Percentiles rank a stretch among this genome's conserved stretches.
phyloP scores from a whole-genome alignment of 768 basidiomycete genomes.

The Boletus huronensis region DNA sequence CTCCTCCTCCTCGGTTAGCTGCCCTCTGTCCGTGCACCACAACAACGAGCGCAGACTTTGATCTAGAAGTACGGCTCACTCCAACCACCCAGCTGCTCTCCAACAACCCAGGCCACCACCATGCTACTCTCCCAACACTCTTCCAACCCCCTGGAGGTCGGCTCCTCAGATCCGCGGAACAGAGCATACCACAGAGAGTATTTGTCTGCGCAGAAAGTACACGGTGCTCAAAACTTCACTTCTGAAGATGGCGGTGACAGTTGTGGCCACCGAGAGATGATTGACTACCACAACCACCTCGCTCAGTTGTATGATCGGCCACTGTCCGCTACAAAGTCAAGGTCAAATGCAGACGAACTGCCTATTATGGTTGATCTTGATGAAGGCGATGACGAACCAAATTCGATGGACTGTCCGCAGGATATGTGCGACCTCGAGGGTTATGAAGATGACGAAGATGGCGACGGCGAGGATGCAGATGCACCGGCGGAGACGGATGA shows the following conservation, averaged over 20 bases:
- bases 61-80: background rate
- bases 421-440: conserved; percentile 35
- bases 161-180: conserved; percentile 57
- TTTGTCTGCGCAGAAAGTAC: conserved; percentile 34
- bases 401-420: conserved; percentile 36
- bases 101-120: conserved; percentile 3
- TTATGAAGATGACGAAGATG: conserved; percentile 35
- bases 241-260: conserved; percentile 53
- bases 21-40: background rate
- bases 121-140: conserved; percentile 62
- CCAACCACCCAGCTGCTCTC: background rate
- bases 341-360: conserved; percentile 21
- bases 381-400: conserved; percentile 40
- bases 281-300: conserved; percentile 50
- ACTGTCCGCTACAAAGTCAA: conserved; percentile 19
- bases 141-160: conserved; percentile 68
- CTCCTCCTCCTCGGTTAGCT: background rate
- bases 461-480: conserved; percentile 34
- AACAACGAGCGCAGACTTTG: background rate
- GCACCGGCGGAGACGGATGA: conserved; percentile 52
- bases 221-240: conserved; percentile 31
- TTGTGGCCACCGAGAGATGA: conserved; percentile 38
- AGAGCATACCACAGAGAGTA: conserved; percentile 41
- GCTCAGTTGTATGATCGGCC: conserved; percentile 38
- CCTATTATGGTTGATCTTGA: conserved; percentile 44